Base-by-base conservation (phyloP, 148 eudicot species). In the Salicornia ramosissima region DNA sequence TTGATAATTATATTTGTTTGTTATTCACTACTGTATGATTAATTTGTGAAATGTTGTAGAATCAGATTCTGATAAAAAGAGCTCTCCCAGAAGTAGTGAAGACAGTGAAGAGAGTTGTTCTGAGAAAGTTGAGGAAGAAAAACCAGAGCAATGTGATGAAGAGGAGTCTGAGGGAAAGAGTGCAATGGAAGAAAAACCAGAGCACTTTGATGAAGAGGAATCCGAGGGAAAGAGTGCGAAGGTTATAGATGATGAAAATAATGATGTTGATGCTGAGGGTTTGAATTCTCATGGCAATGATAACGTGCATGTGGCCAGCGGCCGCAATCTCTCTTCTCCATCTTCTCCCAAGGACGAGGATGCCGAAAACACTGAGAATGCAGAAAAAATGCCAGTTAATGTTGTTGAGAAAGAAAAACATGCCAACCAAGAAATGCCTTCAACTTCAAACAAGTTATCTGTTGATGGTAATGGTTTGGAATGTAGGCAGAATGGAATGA, bases 31-130 rank as follows among this genome's bases (percentile, higher is more conserved):
- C 5, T 43, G 42, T 28, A 63, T 24, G 3, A 19, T 63, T 43
- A n/a, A 36, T 76, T 34, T 58, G 47, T 22, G 15, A 52, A 80
- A 54, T 43, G 49, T 53, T 61, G 56, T 66, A 77, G 80, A 80
- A 64, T 68, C 71, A 11, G 73, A 51, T 33, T 71, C 74, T n/a
- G 60, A 68, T 51, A 60, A 45, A 60, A 58, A 67, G 50, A 49
- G 58, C 10, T 28, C 36, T 40, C 50, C 0, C 12, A 45, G 47
- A 46, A 42, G 65, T 49, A 36, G 73, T 14, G 26, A 72, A 19
- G 69, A 47, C 29, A 54, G 62, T 19, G 77, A 71, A 29, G 74
- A 67, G 56, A 51, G 63, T 3, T 68, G 24, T 56, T n/a, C 31
- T 34, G 70, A 60, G 43, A 58, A 42, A n/a, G 42, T 46, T 51